Evolutionary conservation across 345 rosid species (phyloP), one percentile per base, ranked within the genome.

Genomic region (Brassica incana): DNA sequence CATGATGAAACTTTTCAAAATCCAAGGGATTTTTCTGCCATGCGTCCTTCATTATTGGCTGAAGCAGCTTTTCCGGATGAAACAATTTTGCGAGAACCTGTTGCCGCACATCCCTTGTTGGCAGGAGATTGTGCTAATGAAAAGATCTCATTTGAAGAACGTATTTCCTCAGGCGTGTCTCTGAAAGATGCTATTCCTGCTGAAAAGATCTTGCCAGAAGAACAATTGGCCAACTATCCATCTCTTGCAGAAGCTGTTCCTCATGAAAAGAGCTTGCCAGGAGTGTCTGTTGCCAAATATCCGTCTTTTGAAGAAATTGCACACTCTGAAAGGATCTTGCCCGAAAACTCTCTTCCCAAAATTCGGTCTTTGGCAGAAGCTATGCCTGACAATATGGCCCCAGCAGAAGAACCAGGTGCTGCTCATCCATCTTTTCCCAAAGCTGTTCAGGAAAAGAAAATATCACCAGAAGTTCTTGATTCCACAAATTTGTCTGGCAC

Each of bases 91-190:
- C 48, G 0, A 54, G 79, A 75, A 75, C 61, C 76, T 75, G 61
- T 63, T 75, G 38, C 63, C 6, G 52, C 67, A 61, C 20, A 74
- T 79, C 15, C 33, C 6, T 63, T 52, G 38, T 25, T 58, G 67
- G 64, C 72, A 80, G 76, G 72, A 65, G 63, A 64, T n/a, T 56
- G 23, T 75, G 16, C 67, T 40, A 12, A 64, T 75, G 83, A 80
- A 40, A 75, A 70, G 10, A 69, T 62, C 64, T 58, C 77, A 64
- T 65, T 5, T 63, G 76, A 80, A 56, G 76, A 80, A 64, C 30
- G 6, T 32, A 63, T 64, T 52, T 16, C 76, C 23, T 20, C 72
- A 40, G 29, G 11, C 12, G 61, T 8, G 11, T 70, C 64, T 30
- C 62, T 9, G 40, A 59, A 65, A 45, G 69, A 76, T 65, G 73